A percentile compares a stretch with the other conserved stretches of the same genome.
phyloP scores from a whole-genome alignment of 805 yeast species.

The Candida jianshihensis region DNA sequence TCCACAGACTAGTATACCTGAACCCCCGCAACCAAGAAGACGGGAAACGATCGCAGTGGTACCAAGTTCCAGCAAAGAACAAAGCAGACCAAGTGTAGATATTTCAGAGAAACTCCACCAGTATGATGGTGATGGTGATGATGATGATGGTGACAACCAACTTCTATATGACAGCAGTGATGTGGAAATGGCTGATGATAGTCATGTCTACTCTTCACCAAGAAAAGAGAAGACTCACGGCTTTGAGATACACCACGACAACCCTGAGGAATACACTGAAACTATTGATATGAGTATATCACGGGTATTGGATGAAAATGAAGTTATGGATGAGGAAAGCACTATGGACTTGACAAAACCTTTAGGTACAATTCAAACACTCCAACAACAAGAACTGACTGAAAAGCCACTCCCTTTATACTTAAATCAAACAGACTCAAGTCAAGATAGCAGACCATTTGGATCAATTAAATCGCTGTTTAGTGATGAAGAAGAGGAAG shows the following conservation, averaged over 20 bases:
- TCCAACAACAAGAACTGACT: conserved; percentile 2
- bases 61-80: conserved; percentile 12
- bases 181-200: conserved; percentile 22
- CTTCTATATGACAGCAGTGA: conserved; percentile 21
- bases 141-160: conserved; percentile 12
- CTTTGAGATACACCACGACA: conserved; percentile 17
- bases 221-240: conserved; percentile 3
- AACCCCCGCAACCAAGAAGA: conserved; percentile 17
- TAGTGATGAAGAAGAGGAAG: conserved; percentile 15
- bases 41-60: conserved; percentile 22
- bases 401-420: neutral
- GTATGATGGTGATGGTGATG: neutral
- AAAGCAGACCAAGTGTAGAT: too few species aligned
- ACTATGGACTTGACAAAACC: conserved; percentile 24
- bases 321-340: conserved; percentile 9
- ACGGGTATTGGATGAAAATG: conserved; percentile 7
- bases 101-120: too few species aligned
- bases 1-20: conserved; percentile 9
- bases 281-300: conserved; percentile 17
- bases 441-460: conserved; percentile 16
- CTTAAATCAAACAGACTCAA: neutral
- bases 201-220: conserved; percentile 18
- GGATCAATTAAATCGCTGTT: conserved; percentile 22
- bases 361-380: conserved; percentile 15
- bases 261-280: conserved; percentile 10